Evolutionary conservation across 176 grass and related monocot genomes (phyloP), one percentile per base, ranked within the genome.

Genomic region (Avena atlantica): DNA sequence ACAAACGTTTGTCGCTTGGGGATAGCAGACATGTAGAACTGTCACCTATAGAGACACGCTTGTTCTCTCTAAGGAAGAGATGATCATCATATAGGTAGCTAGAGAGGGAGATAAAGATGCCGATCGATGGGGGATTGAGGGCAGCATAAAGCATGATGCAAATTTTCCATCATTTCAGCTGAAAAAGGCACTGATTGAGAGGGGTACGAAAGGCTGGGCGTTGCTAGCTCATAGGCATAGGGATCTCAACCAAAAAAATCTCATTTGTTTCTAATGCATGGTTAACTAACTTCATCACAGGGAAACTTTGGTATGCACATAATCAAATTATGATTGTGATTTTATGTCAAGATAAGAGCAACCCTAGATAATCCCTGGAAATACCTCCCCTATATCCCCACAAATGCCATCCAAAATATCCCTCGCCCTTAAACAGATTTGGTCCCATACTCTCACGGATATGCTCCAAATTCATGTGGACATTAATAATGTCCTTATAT

Each of bases 111-210:
- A 51, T 12, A 69, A 19, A 74, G 68, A 67, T 50, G 60, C 70
- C 25, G 68, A 66, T 47, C 45, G 45, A 74, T 27, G 48, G 9
- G 10, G 42, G 50, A 58, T 34, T 77, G 68, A 70, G 59, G 50
- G 63, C 79, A 29, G 20, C 14, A 6, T 40, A 56, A 65, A 74
- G 76, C 66, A 1, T 80, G 89, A 91, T 61, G 20, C 24, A 24
- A 2, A 6, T 10, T 51, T 76, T 84, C 69, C 60, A 44, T 88
- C 60, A 61, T 70, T 82, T 83, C 76, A 88, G 34, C 81, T 81
- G 76, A 81, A 80, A 84, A 91, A 20, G 76, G 74, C 44, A 49
- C 8, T 84, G 81, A 42, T 74, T 20, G 13, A 78, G 31, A 15
- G n/a, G 64, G n/a, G 23, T 50, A 72, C 29, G 10, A 10, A 73